phyloP scores from a whole-genome alignment of 371 early-diverging fungal species.

The Lichtheimia hyalospora region DNA sequence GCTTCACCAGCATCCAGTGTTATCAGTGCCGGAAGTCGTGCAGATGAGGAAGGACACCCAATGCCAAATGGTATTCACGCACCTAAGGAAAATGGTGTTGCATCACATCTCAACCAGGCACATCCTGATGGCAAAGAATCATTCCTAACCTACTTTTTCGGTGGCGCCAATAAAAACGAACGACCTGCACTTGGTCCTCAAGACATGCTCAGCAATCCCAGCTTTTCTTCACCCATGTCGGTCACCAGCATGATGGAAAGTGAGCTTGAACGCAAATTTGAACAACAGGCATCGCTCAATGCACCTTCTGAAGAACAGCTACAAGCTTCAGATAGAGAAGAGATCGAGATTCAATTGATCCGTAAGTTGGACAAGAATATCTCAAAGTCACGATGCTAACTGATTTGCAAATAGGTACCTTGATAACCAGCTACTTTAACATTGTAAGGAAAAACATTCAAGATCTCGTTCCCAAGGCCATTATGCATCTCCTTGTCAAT shows the following conservation, averaged over 20 bases:
- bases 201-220: slow-evolving; percentile 32
- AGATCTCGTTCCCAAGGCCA: slow-evolving; percentile 91
- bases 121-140: slow-evolving; percentile 46
- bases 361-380: slow-evolving; percentile 49
- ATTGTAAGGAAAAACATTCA: slow-evolving; percentile 73
- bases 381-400: neutral
- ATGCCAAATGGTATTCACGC: slow-evolving; percentile 12
- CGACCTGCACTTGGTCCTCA: slow-evolving; percentile 41
- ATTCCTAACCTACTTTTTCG: slow-evolving; percentile 80
- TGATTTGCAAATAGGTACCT: slow-evolving; percentile 27
- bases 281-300: slow-evolving; percentile 15
- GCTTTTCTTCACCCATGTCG: slow-evolving; percentile 37
- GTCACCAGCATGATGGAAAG: slow-evolving; percentile 47
- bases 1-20: slow-evolving; percentile 13
- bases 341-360: slow-evolving; percentile 83
- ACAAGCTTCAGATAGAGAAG: slow-evolving; percentile 72
- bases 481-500: slow-evolving; percentile 86
- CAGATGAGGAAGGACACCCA: slow-evolving; percentile 4
- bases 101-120: neutral
- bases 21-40: slow-evolving; percentile 13
- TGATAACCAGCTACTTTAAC: slow-evolving; percentile 30
- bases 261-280: slow-evolving; percentile 42
- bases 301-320: slow-evolving; percentile 21
- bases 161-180: slow-evolving; percentile 52
- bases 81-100: slow-evolving; percentile 16